Conservation (phyloP, 441 rosid genomes). For the Populus hybrid region DNA sequence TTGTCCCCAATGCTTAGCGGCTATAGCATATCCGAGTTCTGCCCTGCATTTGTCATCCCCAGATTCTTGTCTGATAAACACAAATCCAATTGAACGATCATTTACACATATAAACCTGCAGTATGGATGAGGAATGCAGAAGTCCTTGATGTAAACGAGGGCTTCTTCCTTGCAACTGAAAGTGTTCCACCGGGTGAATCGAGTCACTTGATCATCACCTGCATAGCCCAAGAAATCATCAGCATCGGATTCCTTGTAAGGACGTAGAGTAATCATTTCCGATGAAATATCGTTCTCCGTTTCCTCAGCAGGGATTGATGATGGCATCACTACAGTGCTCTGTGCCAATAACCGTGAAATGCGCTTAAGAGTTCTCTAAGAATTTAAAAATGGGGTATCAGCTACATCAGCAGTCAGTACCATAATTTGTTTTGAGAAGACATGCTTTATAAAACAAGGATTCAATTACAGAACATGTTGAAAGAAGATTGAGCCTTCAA, state of each 20-base stretch:
- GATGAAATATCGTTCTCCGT: not conserved
- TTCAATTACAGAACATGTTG: too few relatives aligned
- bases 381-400: too few relatives aligned
- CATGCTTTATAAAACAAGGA: too few relatives aligned
- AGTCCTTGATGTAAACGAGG: slow-evolving; percentile 21
- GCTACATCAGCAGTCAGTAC: too few relatives aligned
- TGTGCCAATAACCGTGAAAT: too few relatives aligned
- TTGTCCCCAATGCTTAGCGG: slow-evolving; percentile 43
- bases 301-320: not conserved
- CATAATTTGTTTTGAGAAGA: too few relatives aligned
- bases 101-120: slow-evolving; percentile 41
- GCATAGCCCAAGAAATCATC: slow-evolving; percentile 47
- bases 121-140: slow-evolving; percentile 44
- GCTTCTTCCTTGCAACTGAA: slow-evolving; percentile 41
- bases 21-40: slow-evolving; percentile 37
- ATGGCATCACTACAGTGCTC: too few relatives aligned
- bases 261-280: slow-evolving; percentile 34
- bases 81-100: slow-evolving; percentile 40
- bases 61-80: slow-evolving; percentile 34
- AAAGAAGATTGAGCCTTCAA: too few relatives aligned
- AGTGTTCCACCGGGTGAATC: slow-evolving; percentile 34
- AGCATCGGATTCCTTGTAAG: slow-evolving; percentile 34
- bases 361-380: too few relatives aligned
- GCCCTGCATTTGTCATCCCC: slow-evolving; percentile 37
- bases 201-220: slow-evolving; percentile 42